Conservation (phyloP, 1,284 basidiomycete genomes). For the Trichosporon ovoides region DNA sequence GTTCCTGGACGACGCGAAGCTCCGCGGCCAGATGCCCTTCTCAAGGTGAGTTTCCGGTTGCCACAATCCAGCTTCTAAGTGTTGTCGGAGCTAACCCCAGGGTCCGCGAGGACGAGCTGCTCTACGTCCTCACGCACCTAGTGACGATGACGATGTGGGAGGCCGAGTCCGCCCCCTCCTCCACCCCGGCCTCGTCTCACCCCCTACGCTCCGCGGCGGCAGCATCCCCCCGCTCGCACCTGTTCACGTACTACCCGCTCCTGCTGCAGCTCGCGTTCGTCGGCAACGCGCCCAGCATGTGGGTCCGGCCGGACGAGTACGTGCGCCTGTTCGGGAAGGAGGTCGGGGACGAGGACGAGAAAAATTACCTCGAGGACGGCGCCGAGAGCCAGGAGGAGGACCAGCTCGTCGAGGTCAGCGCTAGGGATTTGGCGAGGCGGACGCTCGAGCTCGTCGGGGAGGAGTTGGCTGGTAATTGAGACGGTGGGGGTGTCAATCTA, state of each 20-base stretch:
- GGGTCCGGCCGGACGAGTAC: slow-evolving; percentile 52
- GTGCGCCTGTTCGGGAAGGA: slow-evolving; percentile 24
- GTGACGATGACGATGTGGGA: slow-evolving; percentile 64
- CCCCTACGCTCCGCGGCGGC: slow-evolving; percentile 51
- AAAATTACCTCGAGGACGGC: slow-evolving; percentile 14
- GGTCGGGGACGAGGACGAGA: slow-evolving; percentile 17
- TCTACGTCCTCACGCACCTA: slow-evolving; percentile 76
- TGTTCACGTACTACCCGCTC: slow-evolving; percentile 76
- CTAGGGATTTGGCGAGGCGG: slow-evolving; percentile 60
- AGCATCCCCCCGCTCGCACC: slow-evolving; percentile 67
- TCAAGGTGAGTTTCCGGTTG: slow-evolving; percentile 58
- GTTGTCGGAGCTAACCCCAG: slow-evolving; percentile 48
- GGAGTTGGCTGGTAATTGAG: slow-evolving; percentile 42
- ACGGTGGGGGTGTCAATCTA: background rate
- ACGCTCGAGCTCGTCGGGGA: slow-evolving; percentile 67
- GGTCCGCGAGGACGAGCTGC: slow-evolving; percentile 78
- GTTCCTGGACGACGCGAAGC: slow-evolving; percentile 73
- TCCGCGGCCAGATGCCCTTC: slow-evolving; percentile 79
- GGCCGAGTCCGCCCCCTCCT: background rate
- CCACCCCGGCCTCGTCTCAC: background rate
- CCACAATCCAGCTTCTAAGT: slow-evolving; percentile 3
- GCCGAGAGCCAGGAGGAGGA: slow-evolving; percentile 33
- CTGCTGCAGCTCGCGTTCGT: slow-evolving; percentile 71
- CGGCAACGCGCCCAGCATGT: slow-evolving; percentile 61
- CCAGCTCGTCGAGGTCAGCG: slow-evolving; percentile 56